A percentile compares a stretch with the other conserved stretches of the same genome.
Evolutionary conservation across 2,329 filamentous ascomycete genomes (phyloP).

Genomic region (Diplodia seriata): DNA sequence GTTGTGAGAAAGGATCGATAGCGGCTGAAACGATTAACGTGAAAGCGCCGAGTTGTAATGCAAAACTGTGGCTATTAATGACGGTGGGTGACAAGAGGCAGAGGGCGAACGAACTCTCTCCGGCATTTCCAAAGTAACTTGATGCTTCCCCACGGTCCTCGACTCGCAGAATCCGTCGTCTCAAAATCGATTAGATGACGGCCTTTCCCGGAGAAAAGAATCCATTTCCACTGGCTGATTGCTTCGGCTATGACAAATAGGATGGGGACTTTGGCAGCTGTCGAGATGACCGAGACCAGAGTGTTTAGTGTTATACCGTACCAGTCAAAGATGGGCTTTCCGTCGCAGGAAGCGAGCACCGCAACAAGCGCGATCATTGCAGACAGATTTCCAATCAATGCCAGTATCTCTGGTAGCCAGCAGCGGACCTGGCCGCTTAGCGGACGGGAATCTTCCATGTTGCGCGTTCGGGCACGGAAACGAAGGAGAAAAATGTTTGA

Average conservation of each 20-base stretch:
- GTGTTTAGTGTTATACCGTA: neutral
- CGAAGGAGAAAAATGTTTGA: too few relatives aligned
- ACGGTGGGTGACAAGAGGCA: neutral
- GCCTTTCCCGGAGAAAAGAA: neutral
- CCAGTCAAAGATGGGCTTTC: neutral
- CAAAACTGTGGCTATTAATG: neutral
- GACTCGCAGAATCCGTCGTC: neutral
- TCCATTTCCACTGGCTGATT: slow-evolving; percentile 6
- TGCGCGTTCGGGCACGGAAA: too few relatives aligned
- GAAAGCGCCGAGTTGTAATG: neutral
- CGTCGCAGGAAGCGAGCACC: neutral
- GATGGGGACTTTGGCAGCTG: neutral
- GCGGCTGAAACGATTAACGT: neutral
- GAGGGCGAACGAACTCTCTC: neutral
- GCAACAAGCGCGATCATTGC: neutral
- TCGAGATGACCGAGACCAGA: neutral
- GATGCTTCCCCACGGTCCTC: neutral
- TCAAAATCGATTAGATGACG: neutral
- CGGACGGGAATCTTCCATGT: too few relatives aligned
- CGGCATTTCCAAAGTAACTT: neutral
- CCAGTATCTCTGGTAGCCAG: neutral
- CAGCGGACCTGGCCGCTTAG: too few relatives aligned
- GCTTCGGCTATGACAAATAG: neutral
- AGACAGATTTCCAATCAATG: neutral
- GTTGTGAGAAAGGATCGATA: neutral